phyloP scores from a whole-genome alignment of 2,329 filamentous ascomycete species.

The Apiospora koreana region DNA sequence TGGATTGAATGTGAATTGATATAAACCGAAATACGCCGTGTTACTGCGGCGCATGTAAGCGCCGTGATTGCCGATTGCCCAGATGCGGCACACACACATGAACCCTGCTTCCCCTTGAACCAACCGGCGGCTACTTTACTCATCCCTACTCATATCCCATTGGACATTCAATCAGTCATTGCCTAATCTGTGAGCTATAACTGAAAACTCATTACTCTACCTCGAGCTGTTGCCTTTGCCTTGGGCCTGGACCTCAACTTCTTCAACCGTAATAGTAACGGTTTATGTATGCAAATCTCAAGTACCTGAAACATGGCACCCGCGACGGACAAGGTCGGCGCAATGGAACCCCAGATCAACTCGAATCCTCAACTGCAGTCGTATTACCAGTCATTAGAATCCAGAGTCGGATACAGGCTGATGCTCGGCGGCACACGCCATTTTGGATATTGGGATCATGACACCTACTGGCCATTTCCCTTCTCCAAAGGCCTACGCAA shows the following conservation, averaged over 20 bases:
- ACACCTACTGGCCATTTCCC: slow-evolving; percentile 50
- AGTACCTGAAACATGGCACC: background rate
- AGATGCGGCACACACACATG: background rate
- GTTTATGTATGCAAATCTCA: background rate
- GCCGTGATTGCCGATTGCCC: background rate
- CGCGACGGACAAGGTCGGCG: background rate
- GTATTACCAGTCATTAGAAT: slow-evolving; percentile 49
- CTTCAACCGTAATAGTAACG: too few species aligned
- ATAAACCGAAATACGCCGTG: too few species aligned
- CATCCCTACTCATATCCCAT: too few species aligned
- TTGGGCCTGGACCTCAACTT: too few species aligned
- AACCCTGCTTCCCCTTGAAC: background rate
- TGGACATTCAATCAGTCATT: too few species aligned
- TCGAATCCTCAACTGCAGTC: slow-evolving; percentile 40
- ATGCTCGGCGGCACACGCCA: slow-evolving; percentile 50
- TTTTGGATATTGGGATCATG: slow-evolving; percentile 49
- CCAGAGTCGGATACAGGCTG: slow-evolving; percentile 42
- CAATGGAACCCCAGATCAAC: slow-evolving; percentile 33
- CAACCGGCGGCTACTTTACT: background rate
- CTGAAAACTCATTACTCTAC: too few species aligned
- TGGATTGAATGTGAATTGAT: too few species aligned
- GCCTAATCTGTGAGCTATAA: too few species aligned
- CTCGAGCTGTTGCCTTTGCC: too few species aligned
- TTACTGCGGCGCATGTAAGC: background rate
- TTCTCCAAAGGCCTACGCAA: slow-evolving; percentile 40